Evolutionary conservation across 73 alveolate species (phyloP).

Genomic region (Paramecium biaurelia): DNA sequence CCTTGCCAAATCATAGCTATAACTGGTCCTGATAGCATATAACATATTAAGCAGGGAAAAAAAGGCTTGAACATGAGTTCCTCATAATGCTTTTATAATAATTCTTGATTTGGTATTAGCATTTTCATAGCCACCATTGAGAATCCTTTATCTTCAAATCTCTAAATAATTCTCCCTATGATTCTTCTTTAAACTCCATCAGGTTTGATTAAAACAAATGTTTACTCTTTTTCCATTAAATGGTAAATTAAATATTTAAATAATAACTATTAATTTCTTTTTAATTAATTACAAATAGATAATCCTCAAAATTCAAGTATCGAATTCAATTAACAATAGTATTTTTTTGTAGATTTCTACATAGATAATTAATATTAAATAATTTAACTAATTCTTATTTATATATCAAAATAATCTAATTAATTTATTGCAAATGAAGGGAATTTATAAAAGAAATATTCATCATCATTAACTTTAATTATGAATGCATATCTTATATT

Average conservation of each 20-base stretch:
- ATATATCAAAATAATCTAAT: no score
- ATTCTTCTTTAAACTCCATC: slow-evolving; percentile 92
- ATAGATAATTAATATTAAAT: no score
- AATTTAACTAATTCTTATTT: no score
- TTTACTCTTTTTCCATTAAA: slow-evolving; percentile 66
- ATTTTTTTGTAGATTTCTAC: no score
- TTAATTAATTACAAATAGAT: background rate
- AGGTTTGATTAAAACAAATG: slow-evolving; percentile 87
- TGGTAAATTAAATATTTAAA: background rate
- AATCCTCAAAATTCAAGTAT: background rate
- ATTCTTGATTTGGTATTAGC: slow-evolving; percentile 75
- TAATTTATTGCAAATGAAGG: no score
- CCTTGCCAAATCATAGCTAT: slow-evolving; percentile 97
- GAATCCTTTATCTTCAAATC: slow-evolving; percentile 85
- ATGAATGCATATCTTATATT: no score
- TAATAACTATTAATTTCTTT: background rate
- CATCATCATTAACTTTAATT: background rate
- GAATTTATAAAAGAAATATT: background rate
- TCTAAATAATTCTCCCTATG: slow-evolving; percentile 76
- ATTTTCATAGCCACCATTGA: slow-evolving; percentile 87
- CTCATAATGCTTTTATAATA: slow-evolving; percentile 88
- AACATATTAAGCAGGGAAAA: slow-evolving; percentile 86
- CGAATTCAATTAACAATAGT: no score
- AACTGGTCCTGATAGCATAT: slow-evolving; percentile 94
- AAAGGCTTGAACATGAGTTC: slow-evolving; percentile 88